Conservation (phyloP, 371 early-diverging fungal species). For the Rhizopus arrhizus region DNA sequence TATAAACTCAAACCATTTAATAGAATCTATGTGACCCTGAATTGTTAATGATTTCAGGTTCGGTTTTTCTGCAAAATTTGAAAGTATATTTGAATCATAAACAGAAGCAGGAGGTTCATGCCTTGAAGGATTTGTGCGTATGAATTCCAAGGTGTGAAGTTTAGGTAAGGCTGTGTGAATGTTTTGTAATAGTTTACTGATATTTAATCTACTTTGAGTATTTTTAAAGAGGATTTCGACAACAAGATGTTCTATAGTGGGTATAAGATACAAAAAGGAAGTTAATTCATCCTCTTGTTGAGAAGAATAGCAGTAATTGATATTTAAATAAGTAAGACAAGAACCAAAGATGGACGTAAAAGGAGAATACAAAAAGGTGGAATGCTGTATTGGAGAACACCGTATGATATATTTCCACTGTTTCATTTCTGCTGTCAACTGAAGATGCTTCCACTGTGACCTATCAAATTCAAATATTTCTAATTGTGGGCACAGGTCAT, state of each 20-base stretch:
- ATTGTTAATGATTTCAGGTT: conserved; percentile 10
- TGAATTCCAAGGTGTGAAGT: conserved; percentile 2
- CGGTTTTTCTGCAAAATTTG: conserved; percentile 1
- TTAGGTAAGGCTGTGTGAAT: conserved; percentile 14
- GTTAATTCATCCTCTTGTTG: not conserved
- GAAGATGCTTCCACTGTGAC: conserved; percentile 13
- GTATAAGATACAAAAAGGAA: not conserved
- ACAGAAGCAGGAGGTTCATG: conserved; percentile 7
- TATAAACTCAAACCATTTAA: conserved; percentile 26
- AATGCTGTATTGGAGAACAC: conserved; percentile 10
- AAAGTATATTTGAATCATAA: conserved; percentile 1
- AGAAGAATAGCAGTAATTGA: not conserved
- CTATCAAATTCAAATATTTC: conserved; percentile 21
- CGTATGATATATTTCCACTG: conserved; percentile 11
- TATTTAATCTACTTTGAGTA: not conserved
- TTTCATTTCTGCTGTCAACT: not conserved
- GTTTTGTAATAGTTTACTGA: conserved; percentile 5
- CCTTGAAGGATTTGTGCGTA: conserved; percentile 10
- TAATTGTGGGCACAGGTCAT: conserved; percentile 16
- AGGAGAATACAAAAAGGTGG: not conserved
- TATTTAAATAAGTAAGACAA: conserved; percentile 11
- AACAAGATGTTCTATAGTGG: conserved; percentile 10
- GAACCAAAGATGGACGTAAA: conserved; percentile 10
- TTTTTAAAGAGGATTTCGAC: conserved; percentile 7
- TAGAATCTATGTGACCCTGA: conserved; percentile 15